Percentiles rank a stretch among this genome's conserved stretches.
phyloP scores from a whole-genome alignment of 2,329 filamentous ascomycete genomes.

The Pestalotiopsis sp. region DNA sequence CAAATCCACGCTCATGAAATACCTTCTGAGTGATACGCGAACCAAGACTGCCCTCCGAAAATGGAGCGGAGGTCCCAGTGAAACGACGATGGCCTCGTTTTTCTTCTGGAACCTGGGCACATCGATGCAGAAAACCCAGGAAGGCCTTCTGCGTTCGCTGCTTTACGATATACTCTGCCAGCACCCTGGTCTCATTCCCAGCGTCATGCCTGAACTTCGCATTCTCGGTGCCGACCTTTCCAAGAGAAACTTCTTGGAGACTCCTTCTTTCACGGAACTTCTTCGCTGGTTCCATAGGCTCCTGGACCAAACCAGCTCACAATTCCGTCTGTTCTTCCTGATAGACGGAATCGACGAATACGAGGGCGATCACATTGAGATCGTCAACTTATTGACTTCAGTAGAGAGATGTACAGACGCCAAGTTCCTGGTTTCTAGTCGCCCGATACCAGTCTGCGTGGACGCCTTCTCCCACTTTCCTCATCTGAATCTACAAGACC shows the following conservation, averaged over 20 bases:
- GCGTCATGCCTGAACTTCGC: not conserved
- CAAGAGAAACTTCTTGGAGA: not conserved
- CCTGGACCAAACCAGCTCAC: not conserved
- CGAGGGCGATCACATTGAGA: slow-evolving; percentile 7
- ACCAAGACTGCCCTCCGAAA: not conserved
- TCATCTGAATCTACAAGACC: not conserved
- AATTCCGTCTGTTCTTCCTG: slow-evolving; percentile 6
- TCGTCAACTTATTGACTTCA: not conserved
- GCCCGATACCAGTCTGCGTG: not conserved
- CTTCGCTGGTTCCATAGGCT: not conserved
- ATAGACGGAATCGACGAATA: slow-evolving; percentile 12
- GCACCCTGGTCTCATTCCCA: not conserved
- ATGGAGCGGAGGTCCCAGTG: not conserved
- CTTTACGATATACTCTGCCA: slow-evolving; percentile 1
- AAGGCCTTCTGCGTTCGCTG: not conserved
- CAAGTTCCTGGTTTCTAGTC: not conserved
- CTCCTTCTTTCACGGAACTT: not conserved
- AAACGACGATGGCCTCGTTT: not conserved
- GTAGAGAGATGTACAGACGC: not conserved
- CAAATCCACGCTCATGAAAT: slow-evolving; percentile 8
- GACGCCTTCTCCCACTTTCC: not conserved
- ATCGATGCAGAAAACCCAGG: not conserved
- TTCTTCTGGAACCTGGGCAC: not conserved
- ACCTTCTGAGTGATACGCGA: not conserved
- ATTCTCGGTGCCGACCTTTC: not conserved